These are phyloP conservation scores for Fraxinus greggii DNA, from an alignment of 305 asterid genomes.

Conservation along the genomic window DNA sequence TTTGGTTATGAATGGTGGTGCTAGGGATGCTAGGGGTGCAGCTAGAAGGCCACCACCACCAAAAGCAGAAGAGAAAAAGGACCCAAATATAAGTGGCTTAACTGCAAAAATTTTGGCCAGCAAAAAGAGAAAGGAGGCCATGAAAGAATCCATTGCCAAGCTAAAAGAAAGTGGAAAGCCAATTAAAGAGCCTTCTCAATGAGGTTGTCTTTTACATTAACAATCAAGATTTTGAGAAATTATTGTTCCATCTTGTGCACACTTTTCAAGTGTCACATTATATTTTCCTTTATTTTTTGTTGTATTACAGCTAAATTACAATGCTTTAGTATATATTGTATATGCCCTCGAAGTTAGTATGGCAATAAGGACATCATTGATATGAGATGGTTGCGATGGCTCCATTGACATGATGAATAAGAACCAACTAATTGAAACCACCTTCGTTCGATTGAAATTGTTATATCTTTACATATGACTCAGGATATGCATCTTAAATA, in stretches of 20 bases:
- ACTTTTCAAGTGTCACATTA: neutral
- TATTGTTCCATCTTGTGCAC: neutral
- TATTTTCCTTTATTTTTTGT: neutral
- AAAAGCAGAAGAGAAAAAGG: conserved; percentile 73
- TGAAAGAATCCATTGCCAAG: conserved; percentile 62
- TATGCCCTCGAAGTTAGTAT: neutral
- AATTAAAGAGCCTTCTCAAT: conserved; percentile 40
- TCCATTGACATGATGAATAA: neutral
- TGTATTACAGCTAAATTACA: neutral
- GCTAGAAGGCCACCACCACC: conserved; percentile 79
- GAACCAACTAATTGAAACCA: neutral
- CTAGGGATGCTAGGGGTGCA: conserved; percentile 50
- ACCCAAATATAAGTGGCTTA: conserved; percentile 64
- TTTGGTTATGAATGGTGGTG: conserved; percentile 35
- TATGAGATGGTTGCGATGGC: neutral
- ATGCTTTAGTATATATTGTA: too few species aligned
- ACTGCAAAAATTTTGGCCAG: conserved; percentile 72
- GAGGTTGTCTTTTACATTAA: neutral
- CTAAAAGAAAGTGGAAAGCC: conserved; percentile 58
- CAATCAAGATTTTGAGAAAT: neutral
- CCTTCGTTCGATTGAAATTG: neutral
- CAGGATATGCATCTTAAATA: neutral
- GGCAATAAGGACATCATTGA: neutral
- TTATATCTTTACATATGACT: neutral
- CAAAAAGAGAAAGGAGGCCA: conserved; percentile 86